These are phyloP conservation scores for Colletotrichum limetticola DNA, from an alignment of 2,329 filamentous ascomycete species.

Conservation along the genomic window DNA sequence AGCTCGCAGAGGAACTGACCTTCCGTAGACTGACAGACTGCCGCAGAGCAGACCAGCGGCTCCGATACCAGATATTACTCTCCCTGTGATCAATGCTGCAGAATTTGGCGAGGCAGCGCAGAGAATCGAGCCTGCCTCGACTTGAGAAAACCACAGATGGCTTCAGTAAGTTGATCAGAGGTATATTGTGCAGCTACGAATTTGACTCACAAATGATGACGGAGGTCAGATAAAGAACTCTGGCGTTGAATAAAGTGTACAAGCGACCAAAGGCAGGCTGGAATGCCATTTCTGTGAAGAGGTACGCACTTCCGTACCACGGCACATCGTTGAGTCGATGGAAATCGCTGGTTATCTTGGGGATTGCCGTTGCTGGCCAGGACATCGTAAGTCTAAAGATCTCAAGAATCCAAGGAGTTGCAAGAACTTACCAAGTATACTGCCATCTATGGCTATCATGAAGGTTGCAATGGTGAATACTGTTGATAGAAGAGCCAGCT, in stretches of 20 bases:
- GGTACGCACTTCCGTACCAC: slow-evolving; percentile 65
- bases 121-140: background rate
- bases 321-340: slow-evolving; percentile 63
- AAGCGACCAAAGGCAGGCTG: background rate
- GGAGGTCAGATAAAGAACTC: slow-evolving; percentile 42
- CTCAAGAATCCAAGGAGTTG: too few species aligned
- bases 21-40: background rate
- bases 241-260: slow-evolving; percentile 8
- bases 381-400: background rate
- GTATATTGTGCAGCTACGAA: too few species aligned
- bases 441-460: slow-evolving; percentile 5
- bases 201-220: slow-evolving; percentile 42
- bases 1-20: background rate
- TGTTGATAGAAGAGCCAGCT: background rate
- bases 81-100: background rate
- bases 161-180: too few species aligned
- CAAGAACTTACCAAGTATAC: background rate
- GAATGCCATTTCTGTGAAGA: slow-evolving; percentile 32
- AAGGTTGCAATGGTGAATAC: background rate
- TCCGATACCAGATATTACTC: background rate
- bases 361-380: slow-evolving; percentile 47
- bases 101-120: background rate
- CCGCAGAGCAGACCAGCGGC: background rate
- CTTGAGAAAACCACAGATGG: background rate
- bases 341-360: slow-evolving; percentile 60